A percentile compares a stretch with the other conserved stretches of the same genome.
Conservation (phyloP, 768 basidiomycete genomes). For the Lactarius sp. region DNA sequence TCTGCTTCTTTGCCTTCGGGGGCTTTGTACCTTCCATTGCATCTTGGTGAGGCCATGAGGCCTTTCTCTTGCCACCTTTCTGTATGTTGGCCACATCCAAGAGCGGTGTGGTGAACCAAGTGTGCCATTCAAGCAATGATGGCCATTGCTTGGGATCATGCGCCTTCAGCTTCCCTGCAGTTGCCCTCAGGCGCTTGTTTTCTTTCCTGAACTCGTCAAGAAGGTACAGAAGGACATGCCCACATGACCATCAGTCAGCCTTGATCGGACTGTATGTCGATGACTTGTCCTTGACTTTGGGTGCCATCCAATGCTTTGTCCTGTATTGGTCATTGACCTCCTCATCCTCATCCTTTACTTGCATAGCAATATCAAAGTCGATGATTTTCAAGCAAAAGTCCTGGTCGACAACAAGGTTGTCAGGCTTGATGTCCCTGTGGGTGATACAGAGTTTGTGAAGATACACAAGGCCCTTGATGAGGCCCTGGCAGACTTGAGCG, state of each 20-base stretch:
- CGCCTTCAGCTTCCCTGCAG: neutral
- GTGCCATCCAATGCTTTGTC: neutral
- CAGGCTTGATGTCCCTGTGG: neutral
- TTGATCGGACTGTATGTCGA: neutral
- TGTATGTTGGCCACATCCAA: too few species aligned
- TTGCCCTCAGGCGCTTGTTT: neutral
- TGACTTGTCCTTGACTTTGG: neutral
- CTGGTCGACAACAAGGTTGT: neutral
- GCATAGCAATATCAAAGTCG: neutral
- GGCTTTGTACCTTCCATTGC: too few species aligned
- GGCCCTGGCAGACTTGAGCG: neutral
- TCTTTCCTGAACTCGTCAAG: neutral
- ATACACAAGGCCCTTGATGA: neutral
- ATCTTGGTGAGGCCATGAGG: too few species aligned
- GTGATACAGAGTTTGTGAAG: neutral
- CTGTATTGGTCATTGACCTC: neutral
- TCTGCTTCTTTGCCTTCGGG: too few species aligned
- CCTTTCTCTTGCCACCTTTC: too few species aligned
- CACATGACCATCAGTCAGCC: neutral
- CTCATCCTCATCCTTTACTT: neutral
- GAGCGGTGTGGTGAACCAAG: too few species aligned
- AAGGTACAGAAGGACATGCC: neutral
- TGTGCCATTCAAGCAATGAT: neutral
- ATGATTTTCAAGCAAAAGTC: neutral
- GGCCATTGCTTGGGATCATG: neutral